Percentiles rank a stretch among this genome's conserved stretches.
phyloP scores from a whole-genome alignment of 345 rosid species.

The Gossypium sturtianum region DNA sequence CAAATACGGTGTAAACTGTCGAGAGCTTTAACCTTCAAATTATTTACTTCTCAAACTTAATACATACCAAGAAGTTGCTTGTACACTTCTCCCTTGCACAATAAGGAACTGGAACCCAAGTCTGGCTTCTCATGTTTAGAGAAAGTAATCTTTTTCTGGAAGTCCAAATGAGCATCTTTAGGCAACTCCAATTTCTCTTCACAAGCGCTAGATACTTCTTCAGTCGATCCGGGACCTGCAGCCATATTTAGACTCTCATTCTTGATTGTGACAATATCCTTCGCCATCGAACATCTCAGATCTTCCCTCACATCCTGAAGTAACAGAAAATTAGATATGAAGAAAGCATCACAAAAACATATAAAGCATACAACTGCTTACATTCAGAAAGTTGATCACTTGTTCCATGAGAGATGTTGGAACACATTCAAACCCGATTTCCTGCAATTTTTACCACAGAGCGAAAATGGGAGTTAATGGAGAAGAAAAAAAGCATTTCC shows the following conservation, averaged over 20 bases:
- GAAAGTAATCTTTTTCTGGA: slow-evolving; percentile 75
- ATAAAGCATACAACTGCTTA: slow-evolving; percentile 25
- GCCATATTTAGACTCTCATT: slow-evolving; percentile 65
- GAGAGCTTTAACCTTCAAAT: not conserved
- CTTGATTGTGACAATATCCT: slow-evolving; percentile 63
- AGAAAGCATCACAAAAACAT: slow-evolving; percentile 4
- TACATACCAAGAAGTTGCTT: slow-evolving; percentile 57
- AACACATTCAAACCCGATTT: slow-evolving; percentile 84
- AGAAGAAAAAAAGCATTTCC: not conserved
- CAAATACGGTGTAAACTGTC: not conserved
- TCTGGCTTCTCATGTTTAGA: slow-evolving; percentile 64
- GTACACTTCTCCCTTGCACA: slow-evolving; percentile 40
- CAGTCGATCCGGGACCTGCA: slow-evolving; percentile 28
- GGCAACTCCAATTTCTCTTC: slow-evolving; percentile 29
- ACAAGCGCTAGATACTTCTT: slow-evolving; percentile 18
- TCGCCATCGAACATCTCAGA: slow-evolving; percentile 91
- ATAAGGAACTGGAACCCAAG: slow-evolving; percentile 32
- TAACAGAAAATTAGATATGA: slow-evolving; percentile 26
- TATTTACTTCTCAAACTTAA: not conserved
- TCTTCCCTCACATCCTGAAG: slow-evolving; percentile 86
- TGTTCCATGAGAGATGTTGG: slow-evolving; percentile 90
- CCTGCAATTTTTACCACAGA: slow-evolving; percentile 41
- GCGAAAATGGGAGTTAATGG: slow-evolving; percentile 3
- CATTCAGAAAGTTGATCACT: slow-evolving; percentile 76
- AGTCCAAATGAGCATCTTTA: slow-evolving; percentile 42